These are phyloP conservation scores for Leccinum subspadiceum DNA, from an alignment of 1,284 basidiomycete species.

Conservation along the genomic window DNA sequence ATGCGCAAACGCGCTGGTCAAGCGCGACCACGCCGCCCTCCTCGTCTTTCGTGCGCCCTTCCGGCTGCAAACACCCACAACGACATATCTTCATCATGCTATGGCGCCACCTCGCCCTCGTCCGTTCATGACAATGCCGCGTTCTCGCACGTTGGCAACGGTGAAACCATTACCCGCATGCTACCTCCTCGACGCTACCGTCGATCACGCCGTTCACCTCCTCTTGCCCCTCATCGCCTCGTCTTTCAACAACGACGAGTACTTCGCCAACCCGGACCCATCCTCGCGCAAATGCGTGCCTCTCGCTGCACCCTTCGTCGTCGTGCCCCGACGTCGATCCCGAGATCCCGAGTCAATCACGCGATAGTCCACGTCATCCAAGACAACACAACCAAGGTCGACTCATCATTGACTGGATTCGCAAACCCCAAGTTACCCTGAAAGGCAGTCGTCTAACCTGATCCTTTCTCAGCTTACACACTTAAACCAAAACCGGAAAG, in stretches of 20 bases:
- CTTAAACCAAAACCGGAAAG: too few relatives aligned
- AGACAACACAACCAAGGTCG: too few relatives aligned
- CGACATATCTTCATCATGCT: too few relatives aligned
- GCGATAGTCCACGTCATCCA: background rate
- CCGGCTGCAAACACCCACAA: too few relatives aligned
- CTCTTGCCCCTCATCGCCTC: background rate
- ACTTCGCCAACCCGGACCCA: background rate
- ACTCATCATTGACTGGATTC: too few relatives aligned
- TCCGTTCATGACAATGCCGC: too few relatives aligned
- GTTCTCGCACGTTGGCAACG: too few relatives aligned
- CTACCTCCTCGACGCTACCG: background rate
- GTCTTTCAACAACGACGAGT: background rate
- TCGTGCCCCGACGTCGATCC: background rate
- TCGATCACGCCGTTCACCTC: background rate
- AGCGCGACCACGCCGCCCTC: background rate
- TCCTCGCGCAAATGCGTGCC: background rate
- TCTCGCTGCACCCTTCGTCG: background rate
- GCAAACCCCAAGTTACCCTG: too few relatives aligned
- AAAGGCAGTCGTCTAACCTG: too few relatives aligned
- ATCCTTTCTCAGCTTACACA: too few relatives aligned
- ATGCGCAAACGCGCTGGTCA: background rate
- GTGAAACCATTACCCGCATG: too few relatives aligned
- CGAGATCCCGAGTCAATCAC: background rate
- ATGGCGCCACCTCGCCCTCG: too few relatives aligned
- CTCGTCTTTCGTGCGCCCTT: background rate